A percentile compares a stretch with the other conserved stretches of the same genome.
These are phyloP conservation scores for Brassica balearica DNA, from an alignment of 441 rosid genomes.

Conservation along the genomic window DNA sequence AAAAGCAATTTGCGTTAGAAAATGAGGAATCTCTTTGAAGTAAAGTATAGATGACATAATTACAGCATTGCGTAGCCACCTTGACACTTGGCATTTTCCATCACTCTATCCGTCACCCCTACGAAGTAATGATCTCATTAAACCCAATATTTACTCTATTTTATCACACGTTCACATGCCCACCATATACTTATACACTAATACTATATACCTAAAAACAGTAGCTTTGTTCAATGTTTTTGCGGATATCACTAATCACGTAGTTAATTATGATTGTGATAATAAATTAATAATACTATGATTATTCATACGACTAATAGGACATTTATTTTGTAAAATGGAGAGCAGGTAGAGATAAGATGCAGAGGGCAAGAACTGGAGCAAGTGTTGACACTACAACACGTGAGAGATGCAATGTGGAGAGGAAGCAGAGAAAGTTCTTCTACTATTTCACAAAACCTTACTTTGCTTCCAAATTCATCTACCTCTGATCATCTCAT, in stretches of 20 bases:
- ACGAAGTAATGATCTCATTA: constrained; percentile 48
- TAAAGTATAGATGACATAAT: constrained; percentile 44
- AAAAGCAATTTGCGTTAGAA: constrained; percentile 39
- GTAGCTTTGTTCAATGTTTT: background rate
- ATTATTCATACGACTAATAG: constrained; percentile 10
- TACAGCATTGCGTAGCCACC: constrained; percentile 44
- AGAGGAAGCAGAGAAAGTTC: constrained; percentile 46
- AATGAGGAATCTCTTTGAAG: constrained; percentile 44
- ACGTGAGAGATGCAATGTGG: constrained; percentile 93
- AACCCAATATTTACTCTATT: background rate
- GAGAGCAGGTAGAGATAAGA: constrained; percentile 86
- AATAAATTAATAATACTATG: background rate
- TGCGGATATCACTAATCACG: background rate
- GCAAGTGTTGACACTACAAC: constrained; percentile 87
- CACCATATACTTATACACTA: background rate
- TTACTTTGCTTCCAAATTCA: constrained; percentile 71
- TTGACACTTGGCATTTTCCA: constrained; percentile 37
- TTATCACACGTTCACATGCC: constrained; percentile 1
- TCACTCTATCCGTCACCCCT: constrained; percentile 35
- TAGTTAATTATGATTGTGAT: background rate
- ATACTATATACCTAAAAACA: background rate
- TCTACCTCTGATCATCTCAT: constrained; percentile 73
- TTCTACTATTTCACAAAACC: constrained; percentile 33
- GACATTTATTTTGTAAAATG: background rate
- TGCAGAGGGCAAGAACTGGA: constrained; percentile 88